Evolutionary conservation across 257 asterid genomes (phyloP).

Genomic region (Penstemon davidsonii): DNA sequence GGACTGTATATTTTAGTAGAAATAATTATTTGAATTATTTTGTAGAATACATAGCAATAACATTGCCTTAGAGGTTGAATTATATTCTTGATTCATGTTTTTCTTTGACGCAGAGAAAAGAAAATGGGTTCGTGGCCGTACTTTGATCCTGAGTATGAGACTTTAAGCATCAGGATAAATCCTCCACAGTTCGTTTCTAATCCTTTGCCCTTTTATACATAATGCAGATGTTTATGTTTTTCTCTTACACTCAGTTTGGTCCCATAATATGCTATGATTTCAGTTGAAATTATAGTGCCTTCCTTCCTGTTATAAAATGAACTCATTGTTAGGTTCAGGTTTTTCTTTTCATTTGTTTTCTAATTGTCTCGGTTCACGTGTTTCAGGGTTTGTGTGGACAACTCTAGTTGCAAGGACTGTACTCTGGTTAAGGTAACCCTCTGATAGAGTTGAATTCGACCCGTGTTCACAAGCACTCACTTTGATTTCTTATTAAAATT

Average conservation of each 20-base stretch:
- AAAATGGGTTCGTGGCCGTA: slow-evolving; percentile 87
- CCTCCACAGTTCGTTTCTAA: slow-evolving; percentile 82
- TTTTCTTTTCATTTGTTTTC: slow-evolving; percentile 10
- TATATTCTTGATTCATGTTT: not conserved
- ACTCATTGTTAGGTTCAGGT: slow-evolving; percentile 15
- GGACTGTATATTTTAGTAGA: slow-evolving; percentile 10
- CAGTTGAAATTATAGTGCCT: not conserved
- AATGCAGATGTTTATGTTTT: slow-evolving; percentile 14
- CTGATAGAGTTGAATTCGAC: slow-evolving; percentile 6
- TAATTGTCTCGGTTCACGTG: slow-evolving; percentile 26
- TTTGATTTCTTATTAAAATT: slow-evolving; percentile 13
- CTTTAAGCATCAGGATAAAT: slow-evolving; percentile 88
- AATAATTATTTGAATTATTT: not conserved
- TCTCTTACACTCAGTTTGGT: not conserved
- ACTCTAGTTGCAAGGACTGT: slow-evolving; percentile 76
- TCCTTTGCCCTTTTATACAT: slow-evolving; percentile 17
- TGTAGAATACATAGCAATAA: not conserved
- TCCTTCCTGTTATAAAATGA: not conserved
- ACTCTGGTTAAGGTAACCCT: slow-evolving; percentile 83
- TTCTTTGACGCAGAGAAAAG: slow-evolving; percentile 42
- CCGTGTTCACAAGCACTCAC: not conserved
- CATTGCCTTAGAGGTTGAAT: not conserved
- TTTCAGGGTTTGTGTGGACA: slow-evolving; percentile 94
- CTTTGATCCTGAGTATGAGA: slow-evolving; percentile 98
- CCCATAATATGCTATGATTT: not conserved